Evolutionary conservation across 1,284 basidiomycete species (phyloP).

Genomic region (Cutaneotrichosporon mucoides): DNA sequence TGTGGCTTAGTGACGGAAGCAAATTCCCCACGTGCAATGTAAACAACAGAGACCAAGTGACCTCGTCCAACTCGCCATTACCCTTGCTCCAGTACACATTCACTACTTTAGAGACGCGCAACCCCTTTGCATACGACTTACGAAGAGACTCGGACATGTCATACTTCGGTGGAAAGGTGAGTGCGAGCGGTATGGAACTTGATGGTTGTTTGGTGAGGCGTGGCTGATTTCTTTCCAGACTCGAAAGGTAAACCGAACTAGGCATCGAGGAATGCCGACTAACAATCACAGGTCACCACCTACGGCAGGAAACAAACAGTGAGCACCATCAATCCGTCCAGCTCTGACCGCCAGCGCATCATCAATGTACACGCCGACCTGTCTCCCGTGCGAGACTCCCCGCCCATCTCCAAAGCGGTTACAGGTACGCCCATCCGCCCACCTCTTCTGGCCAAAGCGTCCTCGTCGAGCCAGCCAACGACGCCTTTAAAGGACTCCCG

Average conservation of each 20-base stretch:
- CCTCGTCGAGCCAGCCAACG: background rate
- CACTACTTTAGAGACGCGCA: too few species aligned
- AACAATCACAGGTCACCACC: conserved; percentile 35
- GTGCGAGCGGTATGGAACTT: conserved; percentile 3
- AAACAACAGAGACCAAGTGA: background rate
- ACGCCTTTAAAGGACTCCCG: background rate
- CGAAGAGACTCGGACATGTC: conserved; percentile 21
- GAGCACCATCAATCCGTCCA: conserved; percentile 7
- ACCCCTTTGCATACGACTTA: too few species aligned
- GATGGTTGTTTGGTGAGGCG: conserved; percentile 8
- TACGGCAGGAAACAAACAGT: conserved; percentile 45
- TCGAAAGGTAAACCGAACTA: conserved; percentile 29
- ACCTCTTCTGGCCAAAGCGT: too few species aligned
- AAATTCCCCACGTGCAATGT: conserved; percentile 7
- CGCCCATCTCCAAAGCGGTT: background rate
- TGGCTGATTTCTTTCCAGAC: conserved; percentile 41
- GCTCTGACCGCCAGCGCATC: conserved; percentile 26
- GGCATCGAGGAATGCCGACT: too few species aligned
- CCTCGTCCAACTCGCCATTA: too few species aligned
- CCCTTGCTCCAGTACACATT: too few species aligned
- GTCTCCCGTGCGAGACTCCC: conserved; percentile 6
- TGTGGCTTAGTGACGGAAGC: conserved; percentile 5
- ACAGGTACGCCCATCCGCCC: conserved; percentile 9
- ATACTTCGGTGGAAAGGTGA: conserved; percentile 28
- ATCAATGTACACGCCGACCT: conserved; percentile 37